A percentile compares a stretch with the other conserved stretches of the same genome.
phyloP scores from a whole-genome alignment of 768 basidiomycete species.

The Boletus reticuloceps region DNA sequence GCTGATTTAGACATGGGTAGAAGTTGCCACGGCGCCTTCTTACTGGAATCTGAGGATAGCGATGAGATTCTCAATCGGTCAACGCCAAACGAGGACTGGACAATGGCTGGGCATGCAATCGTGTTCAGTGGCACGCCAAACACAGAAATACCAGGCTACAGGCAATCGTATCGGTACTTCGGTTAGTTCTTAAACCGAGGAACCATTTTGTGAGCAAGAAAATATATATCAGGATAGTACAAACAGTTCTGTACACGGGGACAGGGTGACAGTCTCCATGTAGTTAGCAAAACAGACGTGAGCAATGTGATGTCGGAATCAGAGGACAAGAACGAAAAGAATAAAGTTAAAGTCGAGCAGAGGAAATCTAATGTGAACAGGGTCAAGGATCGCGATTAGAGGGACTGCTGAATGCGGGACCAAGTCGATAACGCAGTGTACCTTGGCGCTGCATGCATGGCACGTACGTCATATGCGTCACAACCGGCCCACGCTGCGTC shows the following conservation, averaged over 20 bases:
- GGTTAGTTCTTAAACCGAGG: too few species aligned
- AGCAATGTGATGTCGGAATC: constrained; percentile 6
- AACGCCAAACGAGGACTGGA: background rate
- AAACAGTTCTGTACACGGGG: background rate
- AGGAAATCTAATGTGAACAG: background rate
- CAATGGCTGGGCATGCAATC: too few species aligned
- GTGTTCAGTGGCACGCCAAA: too few species aligned
- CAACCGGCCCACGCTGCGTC: too few species aligned
- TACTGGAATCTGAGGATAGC: background rate
- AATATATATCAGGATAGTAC: background rate
- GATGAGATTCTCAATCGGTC: background rate
- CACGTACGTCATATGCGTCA: too few species aligned
- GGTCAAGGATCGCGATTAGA: background rate
- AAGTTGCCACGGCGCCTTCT: background rate
- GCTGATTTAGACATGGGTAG: constrained; percentile 25
- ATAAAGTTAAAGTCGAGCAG: constrained; percentile 6
- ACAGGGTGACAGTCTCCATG: background rate
- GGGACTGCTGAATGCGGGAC: constrained; percentile 17
- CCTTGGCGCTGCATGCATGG: too few species aligned
- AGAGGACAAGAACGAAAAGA: constrained; percentile 8
- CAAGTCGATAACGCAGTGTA: too few species aligned
- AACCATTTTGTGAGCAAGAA: background rate
- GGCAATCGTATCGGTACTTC: too few species aligned
- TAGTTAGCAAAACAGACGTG: constrained; percentile 17
- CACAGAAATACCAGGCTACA: too few species aligned